A percentile compares a stretch with the other conserved stretches of the same genome.
Evolutionary conservation across 2,329 filamentous ascomycete species (phyloP).

Genomic region (Ophiosphaerella herpotricha): DNA sequence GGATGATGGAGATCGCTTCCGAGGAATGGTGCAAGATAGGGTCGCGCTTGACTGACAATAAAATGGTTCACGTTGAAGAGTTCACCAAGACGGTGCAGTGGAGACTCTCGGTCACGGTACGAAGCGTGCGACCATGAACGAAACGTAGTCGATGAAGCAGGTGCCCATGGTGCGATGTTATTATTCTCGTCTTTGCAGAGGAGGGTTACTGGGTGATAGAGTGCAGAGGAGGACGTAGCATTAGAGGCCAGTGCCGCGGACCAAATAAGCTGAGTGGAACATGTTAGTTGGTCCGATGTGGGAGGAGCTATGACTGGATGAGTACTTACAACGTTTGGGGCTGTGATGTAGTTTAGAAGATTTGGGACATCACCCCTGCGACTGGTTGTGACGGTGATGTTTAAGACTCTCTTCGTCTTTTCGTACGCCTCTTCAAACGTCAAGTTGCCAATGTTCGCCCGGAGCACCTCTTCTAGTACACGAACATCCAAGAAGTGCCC

Average conservation of each 20-base stretch:
- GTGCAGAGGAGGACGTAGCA: slow-evolving; percentile 66
- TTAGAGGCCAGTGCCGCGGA: slow-evolving; percentile 79
- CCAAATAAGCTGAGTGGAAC: slow-evolving; percentile 68
- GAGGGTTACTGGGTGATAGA: slow-evolving; percentile 70
- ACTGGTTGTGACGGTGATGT: slow-evolving; percentile 85
- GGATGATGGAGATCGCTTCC: slow-evolving; percentile 80
- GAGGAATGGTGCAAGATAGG: slow-evolving; percentile 85
- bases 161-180: slow-evolving; percentile 74
- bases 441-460: slow-evolving; percentile 82
- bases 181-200: slow-evolving; percentile 79
- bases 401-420: slow-evolving; percentile 82
- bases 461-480: slow-evolving; percentile 81
- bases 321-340: slow-evolving; percentile 81
- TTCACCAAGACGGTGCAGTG: slow-evolving; percentile 74
- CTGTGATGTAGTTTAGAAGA: slow-evolving; percentile 88
- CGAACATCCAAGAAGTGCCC: slow-evolving; percentile 84
- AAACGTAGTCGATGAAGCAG: slow-evolving; percentile 64
- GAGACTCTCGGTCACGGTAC: slow-evolving; percentile 69
- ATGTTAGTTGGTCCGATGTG: slow-evolving; percentile 11
- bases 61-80: slow-evolving; percentile 95
- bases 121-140: slow-evolving; percentile 68
- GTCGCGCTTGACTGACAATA: slow-evolving; percentile 88
- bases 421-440: slow-evolving; percentile 94
- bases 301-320: not conserved
- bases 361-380: slow-evolving; percentile 77